A percentile compares a stretch with the other conserved stretches of the same genome.
These are phyloP conservation scores for Fonticula alba DNA, from an alignment of 78 protist species.

Conservation along the genomic window DNA sequence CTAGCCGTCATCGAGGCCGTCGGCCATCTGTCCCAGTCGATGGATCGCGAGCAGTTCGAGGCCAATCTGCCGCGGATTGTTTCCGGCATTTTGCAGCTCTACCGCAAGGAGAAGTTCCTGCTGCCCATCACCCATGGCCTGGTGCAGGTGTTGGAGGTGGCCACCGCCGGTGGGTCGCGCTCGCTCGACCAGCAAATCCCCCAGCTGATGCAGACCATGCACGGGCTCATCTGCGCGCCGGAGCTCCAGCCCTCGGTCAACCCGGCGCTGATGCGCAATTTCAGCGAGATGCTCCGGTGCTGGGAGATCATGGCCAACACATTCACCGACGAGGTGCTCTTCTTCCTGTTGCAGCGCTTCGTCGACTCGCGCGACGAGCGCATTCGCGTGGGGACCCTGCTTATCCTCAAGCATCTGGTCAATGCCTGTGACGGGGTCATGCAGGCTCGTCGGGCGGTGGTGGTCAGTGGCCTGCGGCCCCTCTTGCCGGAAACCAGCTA, in stretches of 20 bases:
- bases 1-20: constrained; percentile 30
- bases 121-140: constrained; percentile 34
- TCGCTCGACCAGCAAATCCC: constrained; percentile 11
- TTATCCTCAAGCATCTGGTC: constrained; percentile 29
- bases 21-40: constrained; percentile 21
- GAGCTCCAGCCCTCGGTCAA: constrained; percentile 7
- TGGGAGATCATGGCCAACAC: constrained; percentile 29
- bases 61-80: constrained; percentile 16
- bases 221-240: constrained; percentile 24
- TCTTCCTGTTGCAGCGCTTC: constrained; percentile 12
- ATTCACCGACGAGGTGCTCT: constrained; percentile 20
- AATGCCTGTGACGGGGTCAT: constrained; percentile 11
- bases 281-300: constrained; percentile 48
- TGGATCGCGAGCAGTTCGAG: constrained; percentile 25
- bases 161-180: background rate
- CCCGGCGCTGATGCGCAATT: constrained; percentile 18
- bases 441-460: background rate
- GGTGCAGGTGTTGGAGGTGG: background rate
- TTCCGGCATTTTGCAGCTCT: constrained; percentile 19
- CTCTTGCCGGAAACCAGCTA: constrained; percentile 23
- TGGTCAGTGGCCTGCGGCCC: constrained; percentile 38
- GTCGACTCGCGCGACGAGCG: constrained; percentile 9
- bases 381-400: constrained; percentile 24
- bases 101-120: constrained; percentile 31
- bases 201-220: constrained; percentile 14